phyloP scores from a whole-genome alignment of 2,329 filamentous ascomycete genomes.

The Verticillium isaacii region DNA sequence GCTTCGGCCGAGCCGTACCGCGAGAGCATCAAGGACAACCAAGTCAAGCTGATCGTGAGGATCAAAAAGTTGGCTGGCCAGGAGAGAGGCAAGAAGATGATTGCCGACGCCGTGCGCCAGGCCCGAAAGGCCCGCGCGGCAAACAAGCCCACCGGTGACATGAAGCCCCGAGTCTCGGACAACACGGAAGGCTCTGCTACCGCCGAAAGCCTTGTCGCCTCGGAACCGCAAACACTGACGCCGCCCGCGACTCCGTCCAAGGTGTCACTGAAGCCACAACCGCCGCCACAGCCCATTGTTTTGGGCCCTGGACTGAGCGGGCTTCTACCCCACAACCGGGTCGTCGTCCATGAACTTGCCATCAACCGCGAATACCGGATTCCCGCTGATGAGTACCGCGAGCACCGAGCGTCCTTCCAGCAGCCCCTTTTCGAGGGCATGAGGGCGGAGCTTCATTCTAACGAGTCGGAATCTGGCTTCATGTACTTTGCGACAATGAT shows the following conservation, averaged over 20 bases:
- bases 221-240: conserved; percentile 45
- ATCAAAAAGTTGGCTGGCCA: conserved; percentile 74
- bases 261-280: conserved; percentile 11
- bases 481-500: conserved; percentile 67
- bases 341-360: conserved; percentile 73
- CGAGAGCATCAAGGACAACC: conserved; percentile 75
- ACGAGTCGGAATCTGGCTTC: conserved; percentile 60
- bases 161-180: conserved; percentile 62
- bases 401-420: conserved; percentile 46
- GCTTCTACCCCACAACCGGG: conserved; percentile 66
- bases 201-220: conserved; percentile 29
- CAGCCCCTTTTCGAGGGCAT: conserved; percentile 50
- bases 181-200: conserved; percentile 28
- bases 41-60: conserved; percentile 71
- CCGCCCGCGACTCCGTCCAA: conserved; percentile 47
- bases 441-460: conserved; percentile 61
- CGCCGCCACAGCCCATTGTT: conserved; percentile 29
- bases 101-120: conserved; percentile 69
- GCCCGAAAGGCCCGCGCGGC: conserved; percentile 60
- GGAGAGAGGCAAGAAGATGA: conserved; percentile 65
- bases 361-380: conserved; percentile 77
- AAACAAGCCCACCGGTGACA: conserved; percentile 65
- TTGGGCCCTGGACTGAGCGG: conserved; percentile 39
- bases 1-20: conserved; percentile 72
- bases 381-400: conserved; percentile 54